Evolutionary conservation across 345 rosid species (phyloP).

Genomic region (Salix koriyanagi): DNA sequence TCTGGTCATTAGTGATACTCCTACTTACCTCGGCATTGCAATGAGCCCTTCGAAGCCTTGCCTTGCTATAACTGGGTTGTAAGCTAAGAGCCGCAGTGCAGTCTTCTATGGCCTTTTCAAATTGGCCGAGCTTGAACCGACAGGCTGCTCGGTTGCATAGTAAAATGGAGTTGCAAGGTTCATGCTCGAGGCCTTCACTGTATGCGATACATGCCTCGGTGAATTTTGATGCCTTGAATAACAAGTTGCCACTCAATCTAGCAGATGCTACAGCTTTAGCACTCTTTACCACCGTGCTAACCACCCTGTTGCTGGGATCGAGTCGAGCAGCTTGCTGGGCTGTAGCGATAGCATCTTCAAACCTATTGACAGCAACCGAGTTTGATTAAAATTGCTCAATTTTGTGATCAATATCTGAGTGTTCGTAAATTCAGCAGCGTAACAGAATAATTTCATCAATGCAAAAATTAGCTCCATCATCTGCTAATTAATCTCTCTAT

Average conservation of each 20-base stretch:
- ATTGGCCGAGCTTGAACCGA: slow-evolving; percentile 57
- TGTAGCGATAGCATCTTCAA: slow-evolving; percentile 67
- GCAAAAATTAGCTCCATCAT: neutral
- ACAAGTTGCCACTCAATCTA: slow-evolving; percentile 65
- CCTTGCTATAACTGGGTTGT: slow-evolving; percentile 70
- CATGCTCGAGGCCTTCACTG: slow-evolving; percentile 72
- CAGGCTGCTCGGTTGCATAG: slow-evolving; percentile 93
- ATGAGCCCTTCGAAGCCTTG: slow-evolving; percentile 76
- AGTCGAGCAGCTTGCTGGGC: slow-evolving; percentile 70
- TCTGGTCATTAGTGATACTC: neutral
- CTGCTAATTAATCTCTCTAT: neutral
- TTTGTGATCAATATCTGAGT: neutral
- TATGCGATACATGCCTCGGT: slow-evolving; percentile 61
- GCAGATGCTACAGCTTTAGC: slow-evolving; percentile 58
- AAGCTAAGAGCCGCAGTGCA: slow-evolving; percentile 63
- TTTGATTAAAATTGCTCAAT: neutral
- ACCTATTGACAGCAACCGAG: slow-evolving; percentile 33
- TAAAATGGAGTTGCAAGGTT: slow-evolving; percentile 67
- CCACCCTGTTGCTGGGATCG: slow-evolving; percentile 64
- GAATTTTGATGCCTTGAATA: slow-evolving; percentile 60
- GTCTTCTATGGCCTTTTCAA: slow-evolving; percentile 72
- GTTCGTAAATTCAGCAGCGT: neutral
- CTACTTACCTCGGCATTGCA: slow-evolving; percentile 61
- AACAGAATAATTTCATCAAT: neutral
- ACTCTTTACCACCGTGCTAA: slow-evolving; percentile 31